Conservation (phyloP, 495 filamentous ascomycete genomes). For the Aspergillus indologenus region DNA sequence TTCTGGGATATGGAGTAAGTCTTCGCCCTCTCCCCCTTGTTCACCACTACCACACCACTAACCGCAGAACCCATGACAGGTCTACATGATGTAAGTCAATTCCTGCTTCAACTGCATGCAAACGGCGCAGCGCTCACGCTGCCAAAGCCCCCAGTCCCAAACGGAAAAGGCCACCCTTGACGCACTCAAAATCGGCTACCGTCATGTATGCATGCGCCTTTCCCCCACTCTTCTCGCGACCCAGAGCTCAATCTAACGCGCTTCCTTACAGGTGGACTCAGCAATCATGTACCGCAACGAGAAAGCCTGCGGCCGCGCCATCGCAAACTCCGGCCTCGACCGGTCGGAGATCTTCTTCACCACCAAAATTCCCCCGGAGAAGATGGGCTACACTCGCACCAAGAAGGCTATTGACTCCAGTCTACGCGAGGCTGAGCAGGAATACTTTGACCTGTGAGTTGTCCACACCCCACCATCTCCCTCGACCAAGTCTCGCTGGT, state of each 20-base stretch:
- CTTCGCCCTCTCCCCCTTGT: not conserved
- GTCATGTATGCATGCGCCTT: conserved; percentile 35
- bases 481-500: too few species aligned
- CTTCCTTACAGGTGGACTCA: conserved; percentile 51
- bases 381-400: conserved; percentile 50
- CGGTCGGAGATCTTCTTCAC: conserved; percentile 54
- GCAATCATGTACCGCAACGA: conserved; percentile 57
- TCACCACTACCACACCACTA: not conserved
- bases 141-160: conserved; percentile 42
- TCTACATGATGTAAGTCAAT: conserved; percentile 67
- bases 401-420: conserved; percentile 33
- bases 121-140: conserved; percentile 2
- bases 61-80: conserved; percentile 38
- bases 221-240: not conserved
- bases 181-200: conserved; percentile 67
- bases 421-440: conserved; percentile 33
- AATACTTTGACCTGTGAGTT: conserved; percentile 64
- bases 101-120: not conserved
- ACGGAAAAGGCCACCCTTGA: conserved; percentile 57
- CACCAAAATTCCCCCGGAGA: conserved; percentile 52
- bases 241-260: not conserved
- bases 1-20: conserved; percentile 71
- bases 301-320: conserved; percentile 46
- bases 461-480: not conserved
- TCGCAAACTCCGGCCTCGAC: conserved; percentile 40